A percentile compares a stretch with the other conserved stretches of the same genome.
These are phyloP conservation scores for Podospora fimiseda DNA, from an alignment of 495 filamentous ascomycete genomes.

Conservation along the genomic window DNA sequence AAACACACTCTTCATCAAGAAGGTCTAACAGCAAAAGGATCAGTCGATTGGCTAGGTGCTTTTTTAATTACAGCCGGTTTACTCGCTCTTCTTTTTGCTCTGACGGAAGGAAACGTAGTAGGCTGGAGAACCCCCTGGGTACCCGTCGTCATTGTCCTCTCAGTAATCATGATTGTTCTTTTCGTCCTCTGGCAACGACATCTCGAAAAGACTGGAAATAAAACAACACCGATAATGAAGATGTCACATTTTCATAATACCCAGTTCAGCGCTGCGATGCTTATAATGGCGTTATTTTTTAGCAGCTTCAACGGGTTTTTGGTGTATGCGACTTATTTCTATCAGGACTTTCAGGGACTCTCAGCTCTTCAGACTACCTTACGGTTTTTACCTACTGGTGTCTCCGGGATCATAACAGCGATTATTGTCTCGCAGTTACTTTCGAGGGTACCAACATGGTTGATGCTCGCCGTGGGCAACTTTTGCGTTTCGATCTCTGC, in stretches of 20 bases:
- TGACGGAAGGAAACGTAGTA: constrained; percentile 57
- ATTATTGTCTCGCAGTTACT: constrained; percentile 50
- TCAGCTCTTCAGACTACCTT: constrained; percentile 51
- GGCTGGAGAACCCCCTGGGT: constrained; percentile 66
- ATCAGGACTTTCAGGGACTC: constrained; percentile 53
- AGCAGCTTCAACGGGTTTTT: constrained; percentile 53
- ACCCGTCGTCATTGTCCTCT: constrained; percentile 55
- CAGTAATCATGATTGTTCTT: constrained; percentile 48
- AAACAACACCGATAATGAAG: constrained; percentile 51
- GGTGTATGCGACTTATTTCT: constrained; percentile 57
- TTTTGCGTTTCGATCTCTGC: constrained; percentile 40
- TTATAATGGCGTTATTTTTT: constrained; percentile 55
- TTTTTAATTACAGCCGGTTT: constrained; percentile 57
- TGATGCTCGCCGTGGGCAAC: constrained; percentile 50
- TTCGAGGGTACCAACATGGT: constrained; percentile 43
- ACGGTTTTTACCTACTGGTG: constrained; percentile 55
- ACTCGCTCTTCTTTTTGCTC: constrained; percentile 53
- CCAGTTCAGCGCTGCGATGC: constrained; percentile 52
- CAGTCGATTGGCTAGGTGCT: constrained; percentile 62
- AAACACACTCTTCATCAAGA: constrained; percentile 25
- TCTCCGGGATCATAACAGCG: constrained; percentile 43
- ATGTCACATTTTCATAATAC: constrained; percentile 48
- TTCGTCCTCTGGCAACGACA: constrained; percentile 63
- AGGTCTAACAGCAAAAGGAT: constrained; percentile 20
- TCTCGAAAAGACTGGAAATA: constrained; percentile 40